Evolutionary conservation across 768 basidiomycete species (phyloP).

Genomic region (Pholiota conissans): DNA sequence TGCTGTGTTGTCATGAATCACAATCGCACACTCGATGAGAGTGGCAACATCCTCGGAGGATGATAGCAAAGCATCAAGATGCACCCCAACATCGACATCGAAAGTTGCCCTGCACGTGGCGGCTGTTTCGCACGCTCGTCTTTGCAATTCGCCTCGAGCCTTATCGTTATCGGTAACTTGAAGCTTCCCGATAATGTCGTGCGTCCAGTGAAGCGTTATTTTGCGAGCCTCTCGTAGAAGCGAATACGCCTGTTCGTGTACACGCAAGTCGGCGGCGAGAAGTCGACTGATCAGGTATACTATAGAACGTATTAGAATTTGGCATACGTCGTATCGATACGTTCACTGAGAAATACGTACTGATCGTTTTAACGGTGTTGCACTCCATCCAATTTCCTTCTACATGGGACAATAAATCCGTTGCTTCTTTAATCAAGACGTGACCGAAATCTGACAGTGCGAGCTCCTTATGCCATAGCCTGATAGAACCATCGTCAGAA

Average conservation of each 20-base stretch:
- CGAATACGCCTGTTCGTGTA: slow-evolving; percentile 10
- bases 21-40: slow-evolving; percentile 31
- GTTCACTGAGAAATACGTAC: slow-evolving; percentile 16
- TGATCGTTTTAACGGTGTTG: slow-evolving; percentile 17
- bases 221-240: slow-evolving; percentile 33
- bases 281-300: slow-evolving; percentile 38
- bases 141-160: slow-evolving; percentile 15
- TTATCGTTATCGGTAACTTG: slow-evolving; percentile 14
- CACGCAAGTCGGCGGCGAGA: slow-evolving; percentile 22
- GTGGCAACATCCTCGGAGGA: slow-evolving; percentile 24
- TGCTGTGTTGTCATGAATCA: slow-evolving; percentile 31
- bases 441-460: slow-evolving; percentile 29
- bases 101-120: slow-evolving; percentile 39
- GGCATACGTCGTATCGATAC: background rate
- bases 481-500: background rate
- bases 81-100: slow-evolving; percentile 26
- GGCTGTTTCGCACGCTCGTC: slow-evolving; percentile 34
- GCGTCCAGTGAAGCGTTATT: too few relatives aligned
- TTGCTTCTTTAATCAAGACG: slow-evolving; percentile 35
- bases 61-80: slow-evolving; percentile 18
- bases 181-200: slow-evolving; percentile 28
- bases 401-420: slow-evolving; percentile 32
- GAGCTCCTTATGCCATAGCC: slow-evolving; percentile 42
- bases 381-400: slow-evolving; percentile 39
- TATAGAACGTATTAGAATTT: slow-evolving; percentile 20